Percentiles rank a stretch among this genome's conserved stretches.
phyloP scores from a whole-genome alignment of 2,329 filamentous ascomycete species.

The Onygena corvina region DNA sequence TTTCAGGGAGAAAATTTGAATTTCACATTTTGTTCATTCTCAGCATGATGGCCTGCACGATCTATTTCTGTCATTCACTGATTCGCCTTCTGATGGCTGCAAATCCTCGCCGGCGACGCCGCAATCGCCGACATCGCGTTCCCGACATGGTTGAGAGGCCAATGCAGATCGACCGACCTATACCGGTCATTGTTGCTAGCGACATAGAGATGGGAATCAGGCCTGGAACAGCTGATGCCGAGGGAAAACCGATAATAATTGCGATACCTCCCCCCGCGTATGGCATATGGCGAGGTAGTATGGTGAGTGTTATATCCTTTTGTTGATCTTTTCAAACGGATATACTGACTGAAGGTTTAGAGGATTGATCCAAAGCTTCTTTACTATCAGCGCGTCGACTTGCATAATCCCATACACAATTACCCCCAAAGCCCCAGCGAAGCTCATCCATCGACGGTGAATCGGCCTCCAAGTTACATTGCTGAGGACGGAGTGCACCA shows the following conservation, averaged over 20 bases:
- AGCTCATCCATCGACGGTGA: constrained; percentile 21
- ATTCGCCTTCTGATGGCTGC: constrained; percentile 60
- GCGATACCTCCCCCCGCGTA: constrained; percentile 64
- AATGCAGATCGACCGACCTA: constrained; percentile 58
- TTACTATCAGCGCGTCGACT: constrained; percentile 60
- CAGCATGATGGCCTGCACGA: constrained; percentile 58
- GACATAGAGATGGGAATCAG: constrained; percentile 55
- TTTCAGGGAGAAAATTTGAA: constrained; percentile 52
- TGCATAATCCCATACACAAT: not conserved
- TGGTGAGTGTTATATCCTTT: constrained; percentile 45
- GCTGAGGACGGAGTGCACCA: not conserved
- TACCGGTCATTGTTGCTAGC: constrained; percentile 59
- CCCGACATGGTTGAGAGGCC: constrained; percentile 43
- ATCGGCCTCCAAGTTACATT: constrained; percentile 58
- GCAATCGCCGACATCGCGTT: not conserved
- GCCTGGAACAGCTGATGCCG: constrained; percentile 39
- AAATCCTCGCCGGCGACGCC: constrained; percentile 42
- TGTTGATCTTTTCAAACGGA: not conserved
- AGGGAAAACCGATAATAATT: constrained; percentile 30
- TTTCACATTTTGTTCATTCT: constrained; percentile 72
- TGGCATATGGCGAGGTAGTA: constrained; percentile 70
- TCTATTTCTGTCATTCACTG: constrained; percentile 70
- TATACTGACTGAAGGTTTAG: constrained; percentile 27
- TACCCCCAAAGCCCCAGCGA: not conserved
- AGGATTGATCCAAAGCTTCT: constrained; percentile 69